Evolutionary conservation across 2,329 filamentous ascomycete species (phyloP).

Genomic region (Sporothrix mexicana): DNA sequence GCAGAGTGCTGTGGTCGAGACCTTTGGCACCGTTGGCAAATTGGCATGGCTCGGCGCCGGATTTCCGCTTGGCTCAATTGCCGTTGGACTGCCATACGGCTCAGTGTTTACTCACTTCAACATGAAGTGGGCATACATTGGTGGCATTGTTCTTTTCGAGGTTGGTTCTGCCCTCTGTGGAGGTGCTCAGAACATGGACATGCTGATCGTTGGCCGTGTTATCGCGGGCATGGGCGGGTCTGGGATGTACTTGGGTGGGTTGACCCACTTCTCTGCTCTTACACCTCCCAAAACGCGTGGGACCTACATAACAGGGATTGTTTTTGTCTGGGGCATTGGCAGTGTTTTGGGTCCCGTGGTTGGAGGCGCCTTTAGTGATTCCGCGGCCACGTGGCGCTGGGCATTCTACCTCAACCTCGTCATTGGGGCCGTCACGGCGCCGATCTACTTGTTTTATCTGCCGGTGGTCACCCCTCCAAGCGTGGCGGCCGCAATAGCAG

Average conservation of each 20-base stretch:
- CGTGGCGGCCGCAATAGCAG: conserved; percentile 33
- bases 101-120: conserved; percentile 51
- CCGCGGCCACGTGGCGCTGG: conserved; percentile 33
- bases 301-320: conserved; percentile 30
- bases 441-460: conserved; percentile 53
- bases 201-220: conserved; percentile 53
- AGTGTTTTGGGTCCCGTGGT: conserved; percentile 40
- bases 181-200: conserved; percentile 49
- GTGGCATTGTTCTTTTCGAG: conserved; percentile 38
- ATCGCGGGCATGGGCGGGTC: conserved; percentile 50
- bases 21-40: conserved; percentile 46
- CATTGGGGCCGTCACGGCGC: conserved; percentile 48
- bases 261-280: conserved; percentile 19
- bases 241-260: conserved; percentile 47
- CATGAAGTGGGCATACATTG: conserved; percentile 48
- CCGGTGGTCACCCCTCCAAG: conserved; percentile 43
- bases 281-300: conserved; percentile 26
- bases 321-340: conserved; percentile 32
- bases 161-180: conserved; percentile 46
- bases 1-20: conserved; percentile 48
- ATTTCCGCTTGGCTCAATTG: conserved; percentile 50
- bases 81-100: conserved; percentile 44
- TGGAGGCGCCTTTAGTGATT: conserved; percentile 53
- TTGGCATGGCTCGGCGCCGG: conserved; percentile 49
- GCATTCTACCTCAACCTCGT: conserved; percentile 60